Conservation (phyloP, 768 basidiomycete genomes). For the Mycena amicta region DNA sequence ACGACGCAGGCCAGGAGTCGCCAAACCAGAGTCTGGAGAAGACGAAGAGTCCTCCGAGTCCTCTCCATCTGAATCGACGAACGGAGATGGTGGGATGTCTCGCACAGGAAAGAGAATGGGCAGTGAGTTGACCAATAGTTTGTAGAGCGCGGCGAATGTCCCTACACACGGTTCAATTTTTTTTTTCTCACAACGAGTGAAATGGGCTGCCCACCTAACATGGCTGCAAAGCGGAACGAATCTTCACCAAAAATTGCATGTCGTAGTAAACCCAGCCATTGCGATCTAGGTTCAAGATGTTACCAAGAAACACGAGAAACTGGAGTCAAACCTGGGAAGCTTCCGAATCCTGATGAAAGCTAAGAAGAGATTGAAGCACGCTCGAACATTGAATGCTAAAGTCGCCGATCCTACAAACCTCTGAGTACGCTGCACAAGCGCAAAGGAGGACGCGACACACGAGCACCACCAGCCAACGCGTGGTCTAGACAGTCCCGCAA, state of each 20-base stretch:
- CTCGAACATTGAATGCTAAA: slow-evolving; percentile 80
- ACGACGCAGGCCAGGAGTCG: slow-evolving; percentile 16
- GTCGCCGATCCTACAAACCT: slow-evolving; percentile 81
- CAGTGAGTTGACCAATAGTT: slow-evolving; percentile 74
- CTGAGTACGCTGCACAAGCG: no score
- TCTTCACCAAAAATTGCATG: slow-evolving; percentile 86
- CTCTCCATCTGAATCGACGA: slow-evolving; percentile 32
- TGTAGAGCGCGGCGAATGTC: slow-evolving; percentile 78
- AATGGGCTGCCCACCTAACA: slow-evolving; percentile 63
- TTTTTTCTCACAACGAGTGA: background rate
- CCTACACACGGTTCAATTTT: slow-evolving; percentile 40
- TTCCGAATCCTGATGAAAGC: slow-evolving; percentile 72
- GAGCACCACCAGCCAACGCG: slow-evolving; percentile 67
- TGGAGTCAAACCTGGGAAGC: slow-evolving; percentile 57
- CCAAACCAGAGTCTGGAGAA: slow-evolving; percentile 9
- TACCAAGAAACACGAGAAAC: background rate
- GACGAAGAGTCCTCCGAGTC: slow-evolving; percentile 15
- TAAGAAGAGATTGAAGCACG: slow-evolving; percentile 80
- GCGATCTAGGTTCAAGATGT: background rate
- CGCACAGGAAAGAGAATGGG: slow-evolving; percentile 73
- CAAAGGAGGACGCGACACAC: slow-evolving; percentile 49
- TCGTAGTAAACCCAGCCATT: slow-evolving; percentile 61
- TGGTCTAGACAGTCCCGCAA: slow-evolving; percentile 71
- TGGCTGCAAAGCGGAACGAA: slow-evolving; percentile 81
- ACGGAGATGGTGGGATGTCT: slow-evolving; percentile 42